Percentiles rank a stretch among this genome's conserved stretches.
These are phyloP conservation scores for Gentiana straminea DNA, from an alignment of 257 asterid genomes.

Conservation along the genomic window DNA sequence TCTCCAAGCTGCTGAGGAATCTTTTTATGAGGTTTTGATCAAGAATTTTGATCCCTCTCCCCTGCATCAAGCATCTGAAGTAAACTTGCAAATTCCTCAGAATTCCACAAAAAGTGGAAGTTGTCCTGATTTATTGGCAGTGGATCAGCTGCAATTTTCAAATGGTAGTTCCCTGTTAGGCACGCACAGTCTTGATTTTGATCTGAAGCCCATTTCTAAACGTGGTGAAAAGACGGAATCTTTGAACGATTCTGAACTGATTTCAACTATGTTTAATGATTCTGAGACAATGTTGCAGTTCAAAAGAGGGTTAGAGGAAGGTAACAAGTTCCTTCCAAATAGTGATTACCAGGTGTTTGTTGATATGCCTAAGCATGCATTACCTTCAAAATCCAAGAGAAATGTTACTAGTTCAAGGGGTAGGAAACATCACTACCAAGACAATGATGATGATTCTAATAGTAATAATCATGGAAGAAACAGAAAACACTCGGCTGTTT, in stretches of 20 bases:
- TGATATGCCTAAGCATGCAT: neutral
- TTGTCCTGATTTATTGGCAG: slow-evolving; percentile 17
- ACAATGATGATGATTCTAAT: slow-evolving; percentile 12
- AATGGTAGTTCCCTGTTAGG: slow-evolving; percentile 9
- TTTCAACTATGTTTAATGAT: slow-evolving; percentile 36
- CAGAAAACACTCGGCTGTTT: slow-evolving; percentile 31
- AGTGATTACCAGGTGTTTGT: slow-evolving; percentile 13
- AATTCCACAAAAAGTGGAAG: no score
- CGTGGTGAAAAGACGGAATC: slow-evolving; percentile 24
- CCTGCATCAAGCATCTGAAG: neutral
- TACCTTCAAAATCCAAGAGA: neutral
- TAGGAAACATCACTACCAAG: slow-evolving; percentile 6
- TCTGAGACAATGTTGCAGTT: slow-evolving; percentile 63
- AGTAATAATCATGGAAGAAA: slow-evolving; percentile 9
- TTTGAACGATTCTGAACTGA: slow-evolving; percentile 11
- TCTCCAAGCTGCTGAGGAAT: slow-evolving; percentile 63
- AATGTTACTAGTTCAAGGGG: slow-evolving; percentile 5
- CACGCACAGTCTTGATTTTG: slow-evolving; percentile 6
- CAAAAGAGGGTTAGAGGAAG: slow-evolving; percentile 85
- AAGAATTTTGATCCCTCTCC: neutral
- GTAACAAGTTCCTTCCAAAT: slow-evolving; percentile 61
- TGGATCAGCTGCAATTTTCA: slow-evolving; percentile 27
- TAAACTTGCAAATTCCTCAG: no score
- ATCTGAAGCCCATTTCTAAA: slow-evolving; percentile 13
- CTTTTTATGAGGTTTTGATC: slow-evolving; percentile 35